Evolutionary conservation across 2,329 filamentous ascomycete genomes (phyloP).

Genomic region (Neonectria hederae): DNA sequence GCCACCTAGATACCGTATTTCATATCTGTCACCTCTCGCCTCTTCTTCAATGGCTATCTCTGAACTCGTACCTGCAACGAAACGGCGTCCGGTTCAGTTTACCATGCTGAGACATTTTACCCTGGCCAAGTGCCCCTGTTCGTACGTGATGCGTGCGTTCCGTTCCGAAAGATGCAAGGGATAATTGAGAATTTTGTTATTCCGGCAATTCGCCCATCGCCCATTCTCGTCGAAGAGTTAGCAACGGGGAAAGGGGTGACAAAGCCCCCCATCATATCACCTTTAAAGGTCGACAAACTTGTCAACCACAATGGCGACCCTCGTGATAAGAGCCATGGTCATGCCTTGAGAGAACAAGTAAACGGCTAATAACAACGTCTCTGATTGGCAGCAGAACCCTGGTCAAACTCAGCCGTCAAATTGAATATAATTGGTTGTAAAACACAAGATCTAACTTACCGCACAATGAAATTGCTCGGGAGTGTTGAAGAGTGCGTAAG

Average conservation of each 20-base stretch:
- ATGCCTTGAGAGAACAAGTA: no score
- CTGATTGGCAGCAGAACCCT: no score
- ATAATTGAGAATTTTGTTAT: background rate
- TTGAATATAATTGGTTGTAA: no score
- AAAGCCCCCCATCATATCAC: no score
- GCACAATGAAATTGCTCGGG: background rate
- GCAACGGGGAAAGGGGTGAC: no score
- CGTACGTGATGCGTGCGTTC: background rate
- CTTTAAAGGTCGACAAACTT: no score
- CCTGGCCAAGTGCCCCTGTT: background rate
- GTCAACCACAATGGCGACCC: no score
- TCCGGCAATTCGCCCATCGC: background rate
- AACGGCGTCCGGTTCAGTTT: background rate
- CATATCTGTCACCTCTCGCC: background rate
- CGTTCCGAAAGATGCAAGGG: background rate
- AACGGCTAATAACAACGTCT: no score
- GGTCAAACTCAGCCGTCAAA: no score
- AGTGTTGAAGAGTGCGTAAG: background rate
- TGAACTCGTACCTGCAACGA: background rate
- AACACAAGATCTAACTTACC: no score
- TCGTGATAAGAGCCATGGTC: no score
- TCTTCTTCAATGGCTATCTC: background rate
- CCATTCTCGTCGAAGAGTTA: background rate
- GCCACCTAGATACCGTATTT: background rate
- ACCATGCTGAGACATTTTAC: background rate